These are phyloP conservation scores for Penicillium chermesinum DNA, from an alignment of 495 filamentous ascomycete genomes.

Conservation along the genomic window DNA sequence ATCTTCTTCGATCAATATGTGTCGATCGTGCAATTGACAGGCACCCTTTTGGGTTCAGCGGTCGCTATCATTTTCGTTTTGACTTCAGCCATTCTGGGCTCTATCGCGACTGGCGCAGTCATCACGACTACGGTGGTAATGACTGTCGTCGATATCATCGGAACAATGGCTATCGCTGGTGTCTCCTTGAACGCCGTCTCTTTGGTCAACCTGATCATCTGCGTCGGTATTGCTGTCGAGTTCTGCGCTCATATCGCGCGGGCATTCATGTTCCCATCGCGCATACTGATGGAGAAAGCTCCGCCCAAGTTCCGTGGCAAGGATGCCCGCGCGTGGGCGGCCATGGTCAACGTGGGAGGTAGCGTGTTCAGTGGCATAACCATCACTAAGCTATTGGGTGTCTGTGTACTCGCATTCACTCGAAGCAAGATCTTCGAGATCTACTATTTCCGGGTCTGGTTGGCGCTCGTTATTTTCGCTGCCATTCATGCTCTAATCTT, in stretches of 20 bases:
- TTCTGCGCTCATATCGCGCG: conserved; percentile 97
- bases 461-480: conserved; percentile 85
- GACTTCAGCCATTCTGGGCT: conserved; percentile 74
- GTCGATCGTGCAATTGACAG: conserved; percentile 72
- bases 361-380: conserved; percentile 96
- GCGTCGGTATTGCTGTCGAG: conserved; percentile 90
- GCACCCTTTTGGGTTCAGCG: conserved; percentile 72
- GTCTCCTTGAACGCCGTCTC: conserved; percentile 95
- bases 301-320: conserved; percentile 60
- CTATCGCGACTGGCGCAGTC: conserved; percentile 71
- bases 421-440: conserved; percentile 98
- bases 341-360: conserved; percentile 86
- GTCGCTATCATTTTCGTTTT: conserved; percentile 77
- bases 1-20: conserved; percentile 99
- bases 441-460: conserved; percentile 97
- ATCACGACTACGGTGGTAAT: conserved; percentile 83
- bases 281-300: conserved; percentile 68
- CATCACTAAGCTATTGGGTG: conserved; percentile 88
- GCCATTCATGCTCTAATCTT: conserved; percentile 85
- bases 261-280: conserved; percentile 88
- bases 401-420: conserved; percentile 89
- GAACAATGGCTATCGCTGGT: conserved; percentile 80
- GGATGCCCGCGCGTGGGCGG: conserved; percentile 85
- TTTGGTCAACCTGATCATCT: conserved; percentile 95
- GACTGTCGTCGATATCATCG: conserved; percentile 92